Evolutionary conservation across 2,329 filamentous ascomycete genomes (phyloP), one percentile per base, ranked within the genome.

Genomic region (Xylaria sp.): DNA sequence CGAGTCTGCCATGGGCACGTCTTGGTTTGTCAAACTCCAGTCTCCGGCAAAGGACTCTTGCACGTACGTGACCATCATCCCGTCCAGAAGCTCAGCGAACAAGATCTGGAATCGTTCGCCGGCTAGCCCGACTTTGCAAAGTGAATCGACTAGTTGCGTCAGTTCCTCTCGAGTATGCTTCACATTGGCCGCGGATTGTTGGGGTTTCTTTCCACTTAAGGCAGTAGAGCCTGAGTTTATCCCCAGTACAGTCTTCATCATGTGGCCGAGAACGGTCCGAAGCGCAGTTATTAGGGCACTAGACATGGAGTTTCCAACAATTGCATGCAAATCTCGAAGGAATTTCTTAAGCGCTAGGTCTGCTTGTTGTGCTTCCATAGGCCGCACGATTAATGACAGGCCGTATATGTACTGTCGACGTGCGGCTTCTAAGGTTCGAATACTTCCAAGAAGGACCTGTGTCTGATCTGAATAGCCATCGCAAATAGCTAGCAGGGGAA

Each of bases 21-120:
- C 75, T 61, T 77, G 57, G 52, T 65, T 73, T n/a, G 75, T 73
- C 4, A 76, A 69, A n/a, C 74, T 76, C 89, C 92, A 94, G 57
- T 89, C 84, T 2, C 90, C 88, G 66, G 88, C 84, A 75, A 90
- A 93, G 7, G 86, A 87, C 58, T 84, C 83, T 48, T 82, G 82
- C 50, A 94, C 87, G 73, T 90, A 91, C 13, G 86, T 82, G 52
- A 85, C 85, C 84, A 94, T 89, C 67, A 90, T 84, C 44, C 82
- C 81, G 76, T 93, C 86, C 84, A 94, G 90, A 31, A 91, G 85
- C 78, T 91, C 89, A 18, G 91, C 92, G 75, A 94, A 91, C 44
- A 92, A 83, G 37, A 91, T 86, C 75, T 94, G 90, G 61, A 92
- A 92, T 58, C 83, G 84, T 74, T 92, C 89, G 31, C 90, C 91